Evolutionary conservation across 805 yeast species (phyloP), one percentile per base, ranked within the genome.

Genomic region (Jamesozyma lodderae): DNA sequence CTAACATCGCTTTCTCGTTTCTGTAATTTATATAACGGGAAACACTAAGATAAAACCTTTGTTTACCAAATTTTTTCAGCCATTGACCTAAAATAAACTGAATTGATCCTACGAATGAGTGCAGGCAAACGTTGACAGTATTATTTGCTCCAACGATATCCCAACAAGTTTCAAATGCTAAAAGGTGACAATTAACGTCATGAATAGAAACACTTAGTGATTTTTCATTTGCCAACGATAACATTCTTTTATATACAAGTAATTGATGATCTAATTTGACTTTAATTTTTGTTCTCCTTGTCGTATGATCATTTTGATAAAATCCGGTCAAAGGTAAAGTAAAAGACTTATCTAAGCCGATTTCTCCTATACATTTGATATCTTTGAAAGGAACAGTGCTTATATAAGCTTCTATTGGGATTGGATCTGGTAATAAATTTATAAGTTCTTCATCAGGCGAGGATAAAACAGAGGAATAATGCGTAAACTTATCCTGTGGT

Each of bases 281-380:
- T 42, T 69, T 67, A 41, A 72, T 73, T n/a, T 64, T 67, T 1
- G 69, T 58, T 21, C 70, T 44, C 2, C 43, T 46, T 24, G 41
- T 43, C 20, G 35, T 21, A 26, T 31, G 40, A 9, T 29, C 41
- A 6, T 65, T 62, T 2, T 79, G 37, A 41, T 63, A 64, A 51
- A 57, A 76, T 2, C 87, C 86, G 40, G 62, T 63, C 39, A 57
- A 49, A 2, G 94, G 94, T 4, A 88, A 57, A 26, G 83, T 59
- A 52, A 84, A 83, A 22, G 75, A 52, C 56, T 79, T 82, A 57
- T 90, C 98, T 2, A 92, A 62, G 0, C 98, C 98, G n/a, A 86
- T 70, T 50, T 90, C 98, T 1, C 98, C 98, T 8, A 90, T 66
- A 10, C 83, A 71, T n/a, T 48, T 40, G 3, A 37, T 25, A 4